Conservation (phyloP, 2,329 filamentous ascomycete species). For the Hypocreales sp. region DNA sequence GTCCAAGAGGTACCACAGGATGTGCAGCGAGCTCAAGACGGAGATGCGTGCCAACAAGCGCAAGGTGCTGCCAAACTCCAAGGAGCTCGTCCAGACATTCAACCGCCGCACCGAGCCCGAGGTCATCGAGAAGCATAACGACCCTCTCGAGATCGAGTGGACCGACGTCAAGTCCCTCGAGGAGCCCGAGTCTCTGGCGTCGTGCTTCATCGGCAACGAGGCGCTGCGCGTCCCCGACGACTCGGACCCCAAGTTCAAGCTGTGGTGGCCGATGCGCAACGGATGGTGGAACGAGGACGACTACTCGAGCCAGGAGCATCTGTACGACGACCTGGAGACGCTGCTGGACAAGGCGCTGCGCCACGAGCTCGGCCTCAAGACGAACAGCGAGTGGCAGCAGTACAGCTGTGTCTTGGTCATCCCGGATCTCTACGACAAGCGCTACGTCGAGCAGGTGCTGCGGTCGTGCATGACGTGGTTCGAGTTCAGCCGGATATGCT, state of each 20-base stretch:
- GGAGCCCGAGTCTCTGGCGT: constrained; percentile 43
- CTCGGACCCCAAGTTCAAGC: constrained; percentile 75
- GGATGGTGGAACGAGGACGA: constrained; percentile 86
- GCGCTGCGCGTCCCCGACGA: constrained; percentile 80
- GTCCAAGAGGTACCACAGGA: constrained; percentile 59
- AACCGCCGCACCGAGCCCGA: constrained; percentile 76
- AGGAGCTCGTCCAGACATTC: constrained; percentile 88
- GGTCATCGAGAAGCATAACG: constrained; percentile 85
- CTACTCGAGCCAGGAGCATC: constrained; percentile 62
- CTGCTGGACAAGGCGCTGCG: constrained; percentile 78
- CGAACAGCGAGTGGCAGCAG: constrained; percentile 68
- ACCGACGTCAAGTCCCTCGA: constrained; percentile 60
- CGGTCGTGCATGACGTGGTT: constrained; percentile 81
- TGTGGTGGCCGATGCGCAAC: constrained; percentile 81
- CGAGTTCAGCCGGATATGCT: constrained; percentile 75
- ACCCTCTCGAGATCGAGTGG: constrained; percentile 88
- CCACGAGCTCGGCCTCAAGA: constrained; percentile 64
- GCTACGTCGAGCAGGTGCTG: constrained; percentile 72
- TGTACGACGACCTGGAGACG: constrained; percentile 76
- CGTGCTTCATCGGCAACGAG: constrained; percentile 64
- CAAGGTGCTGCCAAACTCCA: constrained; percentile 91
- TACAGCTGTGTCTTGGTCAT: constrained; percentile 97
- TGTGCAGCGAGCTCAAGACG: constrained; percentile 74
- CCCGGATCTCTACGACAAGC: constrained; percentile 90
- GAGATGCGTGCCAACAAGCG: constrained; percentile 90